Percentiles rank a stretch among this genome's conserved stretches.
phyloP scores from a whole-genome alignment of 176 grass and related monocot species.

The Avena atlantica region DNA sequence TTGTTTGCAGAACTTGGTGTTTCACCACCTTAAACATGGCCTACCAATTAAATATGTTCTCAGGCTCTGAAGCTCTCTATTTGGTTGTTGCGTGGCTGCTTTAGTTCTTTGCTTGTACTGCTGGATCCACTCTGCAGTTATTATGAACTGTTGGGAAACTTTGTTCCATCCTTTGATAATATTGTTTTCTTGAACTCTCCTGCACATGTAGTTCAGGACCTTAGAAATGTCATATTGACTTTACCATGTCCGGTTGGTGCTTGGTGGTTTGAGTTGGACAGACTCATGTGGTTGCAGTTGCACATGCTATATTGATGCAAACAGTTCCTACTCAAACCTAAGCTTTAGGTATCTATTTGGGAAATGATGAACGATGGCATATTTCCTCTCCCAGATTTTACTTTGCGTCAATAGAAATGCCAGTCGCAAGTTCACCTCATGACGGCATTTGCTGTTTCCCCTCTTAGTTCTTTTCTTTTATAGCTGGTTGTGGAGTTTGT shows the following conservation, averaged over 20 bases:
- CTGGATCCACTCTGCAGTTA: background rate
- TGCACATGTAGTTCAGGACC: background rate
- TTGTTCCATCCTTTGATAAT: background rate
- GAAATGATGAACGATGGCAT: slow-evolving; percentile 5
- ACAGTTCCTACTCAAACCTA: background rate
- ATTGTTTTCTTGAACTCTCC: background rate
- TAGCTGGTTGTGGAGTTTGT: background rate
- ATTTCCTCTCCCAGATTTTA: background rate
- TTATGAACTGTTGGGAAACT: background rate
- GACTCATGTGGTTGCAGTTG: background rate
- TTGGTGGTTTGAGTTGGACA: background rate
- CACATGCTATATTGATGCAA: slow-evolving; percentile 18
- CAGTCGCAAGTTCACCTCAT: slow-evolving; percentile 5
- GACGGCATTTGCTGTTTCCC: background rate
- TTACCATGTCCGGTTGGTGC: background rate
- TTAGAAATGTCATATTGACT: background rate
- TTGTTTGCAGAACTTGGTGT: background rate
- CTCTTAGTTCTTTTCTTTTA: background rate
- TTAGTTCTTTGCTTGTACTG: background rate
- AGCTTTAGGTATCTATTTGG: background rate
- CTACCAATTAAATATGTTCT: background rate
- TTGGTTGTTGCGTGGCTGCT: background rate
- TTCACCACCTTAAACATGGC: background rate
- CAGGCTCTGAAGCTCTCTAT: background rate
- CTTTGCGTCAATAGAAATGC: slow-evolving; percentile 5